phyloP scores from a whole-genome alignment of 225 moss, liverwort and hornwort genomes.

The Asterella californica region DNA sequence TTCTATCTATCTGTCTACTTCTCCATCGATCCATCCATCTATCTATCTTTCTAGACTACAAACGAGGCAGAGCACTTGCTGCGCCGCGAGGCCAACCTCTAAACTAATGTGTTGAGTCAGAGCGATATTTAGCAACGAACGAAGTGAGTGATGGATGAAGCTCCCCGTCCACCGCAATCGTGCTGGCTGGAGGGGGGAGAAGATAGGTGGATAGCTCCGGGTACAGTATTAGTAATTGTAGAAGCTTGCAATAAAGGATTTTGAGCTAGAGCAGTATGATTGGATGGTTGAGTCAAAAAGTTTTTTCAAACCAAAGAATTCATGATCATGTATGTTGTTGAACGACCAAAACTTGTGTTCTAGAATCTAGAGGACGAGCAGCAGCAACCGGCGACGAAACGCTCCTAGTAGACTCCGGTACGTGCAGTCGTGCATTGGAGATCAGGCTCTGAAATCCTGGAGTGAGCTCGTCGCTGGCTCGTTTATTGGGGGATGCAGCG shows the following conservation, averaged over 20 bases:
- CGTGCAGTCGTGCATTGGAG: constrained; percentile 6
- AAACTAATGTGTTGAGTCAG: neutral
- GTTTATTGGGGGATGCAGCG: constrained; percentile 6
- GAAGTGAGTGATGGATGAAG: neutral
- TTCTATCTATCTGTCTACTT: neutral
- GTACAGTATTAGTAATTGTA: neutral
- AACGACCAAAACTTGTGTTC: constrained; percentile 7
- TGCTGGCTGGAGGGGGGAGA: neutral
- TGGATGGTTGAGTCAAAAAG: constrained; percentile 16
- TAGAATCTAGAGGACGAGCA: constrained; percentile 6
- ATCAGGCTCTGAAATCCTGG: neutral
- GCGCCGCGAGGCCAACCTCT: neutral
- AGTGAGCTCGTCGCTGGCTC: neutral
- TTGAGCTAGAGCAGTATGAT: neutral
- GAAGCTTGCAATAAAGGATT: neutral
- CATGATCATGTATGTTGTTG: constrained; percentile 5
- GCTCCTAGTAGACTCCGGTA: neutral
- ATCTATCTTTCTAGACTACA: neutral
- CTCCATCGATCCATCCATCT: neutral
- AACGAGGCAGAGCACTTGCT: neutral
- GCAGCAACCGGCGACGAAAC: neutral
- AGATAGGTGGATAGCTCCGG: neutral
- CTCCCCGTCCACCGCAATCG: neutral
- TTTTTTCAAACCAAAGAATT: neutral
- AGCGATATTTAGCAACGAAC: neutral